Evolutionary conservation across 139 green algal genomes (phyloP).

Genomic region (Mesotaenium endlicherianum): DNA sequence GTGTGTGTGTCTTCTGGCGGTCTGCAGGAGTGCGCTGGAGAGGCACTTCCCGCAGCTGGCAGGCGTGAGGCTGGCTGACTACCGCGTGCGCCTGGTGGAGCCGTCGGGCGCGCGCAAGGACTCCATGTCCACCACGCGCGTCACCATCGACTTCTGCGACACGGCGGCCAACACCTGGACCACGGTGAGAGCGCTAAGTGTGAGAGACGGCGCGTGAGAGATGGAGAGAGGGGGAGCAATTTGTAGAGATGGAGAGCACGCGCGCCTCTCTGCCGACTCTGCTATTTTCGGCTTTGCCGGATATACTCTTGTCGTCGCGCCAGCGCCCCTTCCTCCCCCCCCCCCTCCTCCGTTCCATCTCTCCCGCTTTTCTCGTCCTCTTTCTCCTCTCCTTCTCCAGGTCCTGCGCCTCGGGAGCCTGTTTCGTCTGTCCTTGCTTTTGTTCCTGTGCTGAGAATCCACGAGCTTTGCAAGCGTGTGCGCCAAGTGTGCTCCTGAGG

Average conservation of each 20-base stretch:
- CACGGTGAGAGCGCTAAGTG: too few relatives aligned
- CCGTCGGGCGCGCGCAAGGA: conserved; percentile 5
- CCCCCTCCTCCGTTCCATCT: too few relatives aligned
- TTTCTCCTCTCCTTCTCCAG: neutral
- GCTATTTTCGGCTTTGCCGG: too few relatives aligned
- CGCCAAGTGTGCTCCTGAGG: too few relatives aligned
- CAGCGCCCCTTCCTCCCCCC: neutral
- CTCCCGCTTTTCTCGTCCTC: neutral
- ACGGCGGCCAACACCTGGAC: conserved; percentile 16
- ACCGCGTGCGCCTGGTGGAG: conserved; percentile 51
- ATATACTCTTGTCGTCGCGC: neutral
- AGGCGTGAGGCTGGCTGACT: conserved; percentile 48
- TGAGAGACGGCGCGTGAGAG: too few relatives aligned
- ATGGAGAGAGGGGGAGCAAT: neutral
- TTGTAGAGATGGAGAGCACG: neutral
- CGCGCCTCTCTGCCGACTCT: too few relatives aligned
- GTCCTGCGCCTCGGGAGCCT: too few relatives aligned
- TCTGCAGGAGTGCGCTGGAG: conserved; percentile 17
- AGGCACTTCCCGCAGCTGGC: conserved; percentile 50
- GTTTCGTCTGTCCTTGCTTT: too few relatives aligned
- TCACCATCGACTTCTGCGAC: conserved; percentile 57
- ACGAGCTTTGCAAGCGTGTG: too few relatives aligned
- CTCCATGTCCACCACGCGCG: conserved; percentile 50
- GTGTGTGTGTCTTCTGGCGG: too few relatives aligned
- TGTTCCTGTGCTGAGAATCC: too few relatives aligned